These are phyloP conservation scores for Neurospora sp. DNA, from an alignment of 495 filamentous ascomycete species.

Conservation along the genomic window DNA sequence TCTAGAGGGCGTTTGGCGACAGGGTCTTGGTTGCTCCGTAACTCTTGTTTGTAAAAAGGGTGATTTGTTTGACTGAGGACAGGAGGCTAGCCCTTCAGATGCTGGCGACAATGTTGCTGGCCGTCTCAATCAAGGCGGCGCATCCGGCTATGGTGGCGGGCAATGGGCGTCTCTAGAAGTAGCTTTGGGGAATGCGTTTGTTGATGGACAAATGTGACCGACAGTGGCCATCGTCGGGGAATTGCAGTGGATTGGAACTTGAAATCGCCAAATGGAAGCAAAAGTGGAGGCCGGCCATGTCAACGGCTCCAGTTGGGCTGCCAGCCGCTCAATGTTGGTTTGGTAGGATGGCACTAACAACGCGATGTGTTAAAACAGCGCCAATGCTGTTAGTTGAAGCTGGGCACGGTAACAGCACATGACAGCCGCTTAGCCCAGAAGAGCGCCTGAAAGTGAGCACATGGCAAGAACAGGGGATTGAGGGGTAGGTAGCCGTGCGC, in stretches of 20 bases:
- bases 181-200: background rate
- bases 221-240: background rate
- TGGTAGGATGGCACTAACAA: background rate
- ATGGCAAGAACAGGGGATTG: background rate
- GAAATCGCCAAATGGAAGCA: background rate
- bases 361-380: rapidly evolving
- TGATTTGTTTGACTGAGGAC: background rate
- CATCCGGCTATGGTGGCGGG: background rate
- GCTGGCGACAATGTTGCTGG: background rate
- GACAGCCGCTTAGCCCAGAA: background rate
- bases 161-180: background rate
- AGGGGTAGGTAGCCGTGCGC: background rate
- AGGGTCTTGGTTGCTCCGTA: background rate
- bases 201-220: background rate
- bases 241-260: background rate
- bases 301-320: background rate
- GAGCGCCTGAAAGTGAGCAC: background rate
- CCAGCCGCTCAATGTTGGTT: background rate
- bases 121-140: background rate
- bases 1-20: background rate
- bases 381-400: background rate
- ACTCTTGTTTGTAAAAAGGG: background rate
- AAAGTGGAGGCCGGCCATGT: background rate
- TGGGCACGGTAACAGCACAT: background rate
- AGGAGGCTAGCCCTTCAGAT: background rate